Percentiles rank a stretch among this genome's conserved stretches.
Conservation (phyloP, 371 early-diverging fungal species). For the Mucor mucedo region DNA sequence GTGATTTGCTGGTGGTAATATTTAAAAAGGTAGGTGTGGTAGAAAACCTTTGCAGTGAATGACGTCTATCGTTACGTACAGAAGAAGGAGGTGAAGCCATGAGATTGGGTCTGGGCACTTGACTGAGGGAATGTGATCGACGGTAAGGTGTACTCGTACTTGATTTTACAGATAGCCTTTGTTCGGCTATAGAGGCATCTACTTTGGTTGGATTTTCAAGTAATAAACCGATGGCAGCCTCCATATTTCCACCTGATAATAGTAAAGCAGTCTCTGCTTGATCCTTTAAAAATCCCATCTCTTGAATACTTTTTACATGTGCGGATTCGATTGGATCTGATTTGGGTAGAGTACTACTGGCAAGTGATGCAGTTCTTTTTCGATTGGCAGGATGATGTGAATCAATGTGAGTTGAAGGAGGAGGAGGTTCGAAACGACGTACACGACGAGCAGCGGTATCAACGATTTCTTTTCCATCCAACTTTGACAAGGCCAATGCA, state of each 20-base stretch:
- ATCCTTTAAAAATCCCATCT: constrained; percentile 75
- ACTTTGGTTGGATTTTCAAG: constrained; percentile 66
- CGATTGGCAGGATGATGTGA: background rate
- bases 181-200: constrained; percentile 44
- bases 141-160: constrained; percentile 25
- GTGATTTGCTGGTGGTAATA: background rate
- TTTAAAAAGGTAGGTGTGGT: constrained; percentile 22
- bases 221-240: constrained; percentile 65
- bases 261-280: constrained; percentile 67
- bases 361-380: constrained; percentile 7
- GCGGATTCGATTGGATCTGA: background rate
- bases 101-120: constrained; percentile 24
- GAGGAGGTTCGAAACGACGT: constrained; percentile 17
- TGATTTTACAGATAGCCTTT: constrained; percentile 17
- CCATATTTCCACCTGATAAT: constrained; percentile 61
- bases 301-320: constrained; percentile 55
- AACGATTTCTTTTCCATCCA: constrained; percentile 61
- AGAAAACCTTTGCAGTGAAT: constrained; percentile 30
- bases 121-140: constrained; percentile 38
- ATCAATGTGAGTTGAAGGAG: no score
- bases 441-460: constrained; percentile 46
- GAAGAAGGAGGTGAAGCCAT: constrained; percentile 5
- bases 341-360: background rate
- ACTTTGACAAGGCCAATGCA: constrained; percentile 29
- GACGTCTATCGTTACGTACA: constrained; percentile 28